These are phyloP conservation scores for Candida nemodendra DNA, from an alignment of 805 yeast genomes.

Conservation along the genomic window DNA sequence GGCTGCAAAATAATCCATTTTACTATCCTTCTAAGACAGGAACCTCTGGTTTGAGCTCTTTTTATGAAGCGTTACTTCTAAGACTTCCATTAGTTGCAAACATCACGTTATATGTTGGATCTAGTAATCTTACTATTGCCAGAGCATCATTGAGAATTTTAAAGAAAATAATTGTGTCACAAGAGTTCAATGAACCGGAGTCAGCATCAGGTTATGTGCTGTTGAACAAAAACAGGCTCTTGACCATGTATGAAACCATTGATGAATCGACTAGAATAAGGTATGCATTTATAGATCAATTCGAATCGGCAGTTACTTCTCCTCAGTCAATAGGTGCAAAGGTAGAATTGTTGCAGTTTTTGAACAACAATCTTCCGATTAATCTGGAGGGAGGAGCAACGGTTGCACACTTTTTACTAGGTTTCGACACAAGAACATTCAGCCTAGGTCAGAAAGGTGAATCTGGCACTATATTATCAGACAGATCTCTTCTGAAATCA, in stretches of 20 bases:
- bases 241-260: conserved; percentile 69
- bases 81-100: conserved; percentile 72
- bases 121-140: conserved; percentile 50
- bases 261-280: conserved; percentile 78
- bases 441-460: conserved; percentile 44
- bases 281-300: conserved; percentile 67
- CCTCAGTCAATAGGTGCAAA: conserved; percentile 48
- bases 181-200: conserved; percentile 40
- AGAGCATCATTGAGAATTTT: conserved; percentile 53
- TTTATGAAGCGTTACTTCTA: conserved; percentile 69
- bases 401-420: conserved; percentile 74
- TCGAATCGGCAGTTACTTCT: conserved; percentile 44
- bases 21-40: conserved; percentile 46
- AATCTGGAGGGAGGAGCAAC: conserved; percentile 40
- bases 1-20: conserved; percentile 38
- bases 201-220: conserved; percentile 24
- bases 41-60: conserved; percentile 59
- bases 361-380: conserved; percentile 47
- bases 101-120: conserved; percentile 71
- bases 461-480: conserved; percentile 52
- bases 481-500: conserved; percentile 54
- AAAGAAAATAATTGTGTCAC: conserved; percentile 40
- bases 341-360: conserved; percentile 55
- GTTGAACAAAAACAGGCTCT: conserved; percentile 55
- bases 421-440: conserved; percentile 57